These are phyloP conservation scores for Coemansia sp. DNA, from an alignment of 192 early-diverging fungal species.

Conservation along the genomic window DNA sequence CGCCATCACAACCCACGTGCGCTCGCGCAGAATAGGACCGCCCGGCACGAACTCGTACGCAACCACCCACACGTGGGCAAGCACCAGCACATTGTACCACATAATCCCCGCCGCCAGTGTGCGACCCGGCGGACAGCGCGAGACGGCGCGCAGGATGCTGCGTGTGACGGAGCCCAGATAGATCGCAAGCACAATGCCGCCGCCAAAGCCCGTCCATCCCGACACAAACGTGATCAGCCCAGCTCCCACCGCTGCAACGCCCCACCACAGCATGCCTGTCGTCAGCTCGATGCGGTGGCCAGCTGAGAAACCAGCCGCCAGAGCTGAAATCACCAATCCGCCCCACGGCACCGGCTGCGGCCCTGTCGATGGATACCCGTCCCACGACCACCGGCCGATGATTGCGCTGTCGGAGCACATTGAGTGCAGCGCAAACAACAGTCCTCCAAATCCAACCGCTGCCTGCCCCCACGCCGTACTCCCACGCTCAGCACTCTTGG, in stretches of 20 bases:
- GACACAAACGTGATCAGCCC: slow-evolving; percentile 59
- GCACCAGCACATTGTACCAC: slow-evolving; percentile 69
- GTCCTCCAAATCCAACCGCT: slow-evolving; percentile 63
- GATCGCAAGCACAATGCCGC: slow-evolving; percentile 63
- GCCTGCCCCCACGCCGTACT: slow-evolving; percentile 53
- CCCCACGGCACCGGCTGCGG: slow-evolving; percentile 75
- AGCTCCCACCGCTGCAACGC: slow-evolving; percentile 56
- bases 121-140: slow-evolving; percentile 63
- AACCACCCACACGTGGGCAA: slow-evolving; percentile 78
- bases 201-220: slow-evolving; percentile 64
- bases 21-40: slow-evolving; percentile 70
- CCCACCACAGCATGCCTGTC: slow-evolving; percentile 61
- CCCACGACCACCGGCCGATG: slow-evolving; percentile 71
- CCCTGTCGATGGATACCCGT: slow-evolving; percentile 73
- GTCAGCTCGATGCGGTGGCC: slow-evolving; percentile 42
- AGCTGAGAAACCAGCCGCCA: slow-evolving; percentile 58
- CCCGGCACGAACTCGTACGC: slow-evolving; percentile 84
- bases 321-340: slow-evolving; percentile 59
- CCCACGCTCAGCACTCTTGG: not conserved
- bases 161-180: slow-evolving; percentile 64
- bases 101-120: slow-evolving; percentile 64
- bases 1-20: slow-evolving; percentile 67
- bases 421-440: slow-evolving; percentile 73
- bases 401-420: slow-evolving; percentile 76
- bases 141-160: slow-evolving; percentile 57